Percentiles rank a stretch among this genome's conserved stretches.
Conservation (phyloP, 106 monocot genomes). For the Hemerocallis citrina region DNA sequence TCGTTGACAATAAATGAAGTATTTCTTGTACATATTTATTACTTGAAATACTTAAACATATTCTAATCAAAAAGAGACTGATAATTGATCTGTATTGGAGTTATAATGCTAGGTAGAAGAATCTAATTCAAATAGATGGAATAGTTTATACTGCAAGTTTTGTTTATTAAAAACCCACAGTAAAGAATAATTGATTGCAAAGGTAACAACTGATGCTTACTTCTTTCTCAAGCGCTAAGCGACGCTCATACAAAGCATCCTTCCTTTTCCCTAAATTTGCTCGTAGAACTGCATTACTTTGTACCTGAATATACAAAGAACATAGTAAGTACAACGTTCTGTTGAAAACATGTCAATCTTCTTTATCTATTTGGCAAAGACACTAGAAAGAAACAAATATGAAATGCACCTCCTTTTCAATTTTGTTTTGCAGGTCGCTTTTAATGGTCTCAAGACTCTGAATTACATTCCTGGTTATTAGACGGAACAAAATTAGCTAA, state of each 20-base stretch:
- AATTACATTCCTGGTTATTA: constrained; percentile 37
- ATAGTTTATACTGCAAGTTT: neutral
- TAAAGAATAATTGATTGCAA: constrained; percentile 1
- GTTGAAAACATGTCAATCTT: neutral
- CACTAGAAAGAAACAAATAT: neutral
- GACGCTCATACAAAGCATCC: constrained; percentile 43
- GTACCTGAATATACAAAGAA: constrained; percentile 34
- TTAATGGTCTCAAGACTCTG: constrained; percentile 72
- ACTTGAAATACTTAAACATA: neutral
- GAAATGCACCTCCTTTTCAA: constrained; percentile 64
- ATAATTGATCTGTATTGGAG: neutral
- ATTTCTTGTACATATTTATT: neutral
- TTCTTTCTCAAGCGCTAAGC: constrained; percentile 71
- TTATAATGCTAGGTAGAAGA: neutral
- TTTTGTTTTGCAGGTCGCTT: constrained; percentile 59
- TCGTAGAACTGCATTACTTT: constrained; percentile 58
- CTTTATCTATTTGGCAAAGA: neutral
- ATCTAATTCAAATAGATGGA: neutral
- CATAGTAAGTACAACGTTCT: constrained; percentile 1
- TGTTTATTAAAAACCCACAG: neutral
- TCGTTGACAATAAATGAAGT: neutral
- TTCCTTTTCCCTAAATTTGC: constrained; percentile 60
- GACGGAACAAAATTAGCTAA: neutral
- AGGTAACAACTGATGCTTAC: constrained; percentile 25
- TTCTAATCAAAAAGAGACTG: neutral